A percentile compares a stretch with the other conserved stretches of the same genome.
These are phyloP conservation scores for Balansia obtecta DNA, from an alignment of 2,329 filamentous ascomycete species.

Conservation along the genomic window DNA sequence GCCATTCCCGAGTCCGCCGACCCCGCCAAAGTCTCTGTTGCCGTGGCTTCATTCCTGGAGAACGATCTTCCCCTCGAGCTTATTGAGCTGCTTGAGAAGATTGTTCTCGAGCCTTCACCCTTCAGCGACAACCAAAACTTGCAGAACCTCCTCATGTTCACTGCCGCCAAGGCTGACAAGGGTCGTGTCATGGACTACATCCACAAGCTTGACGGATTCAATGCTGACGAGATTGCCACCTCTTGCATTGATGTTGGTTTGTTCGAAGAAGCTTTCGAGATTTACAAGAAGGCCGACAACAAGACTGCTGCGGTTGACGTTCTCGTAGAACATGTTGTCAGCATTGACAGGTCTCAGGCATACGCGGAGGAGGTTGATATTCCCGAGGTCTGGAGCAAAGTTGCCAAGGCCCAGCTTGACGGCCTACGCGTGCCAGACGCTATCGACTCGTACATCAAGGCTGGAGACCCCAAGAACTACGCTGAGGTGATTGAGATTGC, in stretches of 20 bases:
- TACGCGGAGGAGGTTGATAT: conserved; percentile 91
- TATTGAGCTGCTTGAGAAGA: conserved; percentile 97
- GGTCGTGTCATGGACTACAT: conserved; percentile 93
- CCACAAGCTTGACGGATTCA: conserved; percentile 78
- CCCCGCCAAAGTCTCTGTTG: conserved; percentile 87
- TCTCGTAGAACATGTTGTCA: conserved; percentile 90
- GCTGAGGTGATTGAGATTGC: conserved; percentile 92
- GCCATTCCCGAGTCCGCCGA: conserved; percentile 89
- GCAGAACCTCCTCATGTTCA: conserved; percentile 93
- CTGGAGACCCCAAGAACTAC: conserved; percentile 85
- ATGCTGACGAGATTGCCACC: conserved; percentile 80
- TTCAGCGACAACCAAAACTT: conserved; percentile 97
- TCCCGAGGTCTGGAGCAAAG: conserved; percentile 95
- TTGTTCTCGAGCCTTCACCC: conserved; percentile 95
- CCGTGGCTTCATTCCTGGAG: conserved; percentile 84
- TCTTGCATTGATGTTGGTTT: conserved; percentile 92
- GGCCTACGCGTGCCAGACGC: conserved; percentile 84
- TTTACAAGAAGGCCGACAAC: conserved; percentile 95
- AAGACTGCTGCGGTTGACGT: conserved; percentile 80
- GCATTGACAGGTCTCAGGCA: conserved; percentile 91
- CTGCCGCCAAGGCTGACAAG: conserved; percentile 94
- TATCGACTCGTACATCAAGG: conserved; percentile 95
- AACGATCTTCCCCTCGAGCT: conserved; percentile 86
- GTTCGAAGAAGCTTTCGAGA: conserved; percentile 93
- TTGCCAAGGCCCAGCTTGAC: conserved; percentile 95